phyloP scores from a whole-genome alignment of 2,329 filamentous ascomycete genomes.

The Talaromyces verruculosus region DNA sequence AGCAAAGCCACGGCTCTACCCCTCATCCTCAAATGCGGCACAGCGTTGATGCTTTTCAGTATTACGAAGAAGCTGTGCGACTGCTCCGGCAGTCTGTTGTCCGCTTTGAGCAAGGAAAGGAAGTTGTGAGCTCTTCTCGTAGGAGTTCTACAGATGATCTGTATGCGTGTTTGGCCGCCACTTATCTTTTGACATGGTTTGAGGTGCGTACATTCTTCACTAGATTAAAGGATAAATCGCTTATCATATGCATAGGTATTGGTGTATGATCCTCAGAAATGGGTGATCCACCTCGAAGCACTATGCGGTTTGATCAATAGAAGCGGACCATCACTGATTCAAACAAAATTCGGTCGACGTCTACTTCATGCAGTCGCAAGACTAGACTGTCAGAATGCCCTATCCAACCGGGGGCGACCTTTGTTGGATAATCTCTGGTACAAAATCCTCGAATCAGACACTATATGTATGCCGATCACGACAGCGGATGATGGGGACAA shows the following conservation, averaged over 20 bases:
- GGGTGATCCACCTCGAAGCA: conserved; percentile 4
- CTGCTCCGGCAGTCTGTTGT: conserved; percentile 1
- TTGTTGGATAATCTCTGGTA: conserved; percentile 2
- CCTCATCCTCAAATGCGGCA: not conserved
- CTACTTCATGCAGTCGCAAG: conserved; percentile 1
- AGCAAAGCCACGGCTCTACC: not conserved
- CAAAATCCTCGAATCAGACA: conserved; percentile 6
- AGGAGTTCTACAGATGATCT: conserved; percentile 1
- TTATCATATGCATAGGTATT: not conserved
- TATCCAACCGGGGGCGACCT: conserved; percentile 4
- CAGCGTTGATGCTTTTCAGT: conserved; percentile 3
- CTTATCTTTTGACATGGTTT: conserved; percentile 9
- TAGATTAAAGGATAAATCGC: too few relatives aligned
- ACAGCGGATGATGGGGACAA: not conserved
- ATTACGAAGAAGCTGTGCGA: conserved; percentile 12
- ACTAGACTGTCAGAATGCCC: conserved; percentile 7
- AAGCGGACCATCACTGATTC: not conserved
- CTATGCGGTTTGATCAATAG: conserved; percentile 5
- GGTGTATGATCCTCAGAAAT: conserved; percentile 11
- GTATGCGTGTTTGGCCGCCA: conserved; percentile 2
- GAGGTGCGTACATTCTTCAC: not conserved
- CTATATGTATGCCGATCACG: not conserved
- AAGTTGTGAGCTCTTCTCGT: not conserved
- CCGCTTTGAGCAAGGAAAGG: not conserved
- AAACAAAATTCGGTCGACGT: conserved; percentile 6